Base-by-base conservation (phyloP, 208 protist species). In the Acanthamoeba triangularis region DNA sequence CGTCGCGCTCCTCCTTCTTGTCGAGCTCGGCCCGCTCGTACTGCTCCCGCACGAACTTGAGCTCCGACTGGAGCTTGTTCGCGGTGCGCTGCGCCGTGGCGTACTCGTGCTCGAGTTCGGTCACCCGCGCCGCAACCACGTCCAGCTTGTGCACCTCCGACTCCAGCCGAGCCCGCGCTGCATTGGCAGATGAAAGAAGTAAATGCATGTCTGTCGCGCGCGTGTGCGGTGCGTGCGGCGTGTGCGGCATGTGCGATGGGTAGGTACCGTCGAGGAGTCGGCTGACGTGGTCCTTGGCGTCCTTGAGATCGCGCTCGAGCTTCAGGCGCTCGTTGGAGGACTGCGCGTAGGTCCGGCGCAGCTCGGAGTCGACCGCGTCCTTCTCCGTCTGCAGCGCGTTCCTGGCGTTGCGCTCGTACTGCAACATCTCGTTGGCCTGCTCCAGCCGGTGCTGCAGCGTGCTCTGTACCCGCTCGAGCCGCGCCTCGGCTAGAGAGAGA, bases 371-470 rank as follows among this genome's bases (percentile, higher is more conserved):
- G 2, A 49, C 18, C 1, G 33, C 18, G 41, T 80, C 72, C 72
- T 49, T 80, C 37, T 80, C 72, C 1, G 8, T 28, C 41, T 80
- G 72, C 33, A 80, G 35, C 35, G 72, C 18, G 8, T 80, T 14
- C 72, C 72, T 80, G 13, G 72, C 72, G 35, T 14, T 49, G 41
- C 72, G 72, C 49, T 80, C 72, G 41, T 80, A 49, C n/a, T 80
- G 72, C 33, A 80, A 33, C 72, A 52, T 41, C 41, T 80, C 72
- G 41, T 80, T 80, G 72, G 72, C 41, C 35, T 80, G 72, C 14
- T 80, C 72, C 2, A 80, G 72, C 1, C 72, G 72, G 5, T 35
- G 33, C 41, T 80, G 72, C 72, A 80, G n/a, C 1, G 72, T 49
- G 37, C 20, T 49, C 72, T 80, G 72, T 35, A 80, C 72, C 18